Percentiles rank a stretch among this genome's conserved stretches.
Conservation (phyloP, 2,329 filamentous ascomycete genomes). For the Chrysoporthe cubensis region DNA sequence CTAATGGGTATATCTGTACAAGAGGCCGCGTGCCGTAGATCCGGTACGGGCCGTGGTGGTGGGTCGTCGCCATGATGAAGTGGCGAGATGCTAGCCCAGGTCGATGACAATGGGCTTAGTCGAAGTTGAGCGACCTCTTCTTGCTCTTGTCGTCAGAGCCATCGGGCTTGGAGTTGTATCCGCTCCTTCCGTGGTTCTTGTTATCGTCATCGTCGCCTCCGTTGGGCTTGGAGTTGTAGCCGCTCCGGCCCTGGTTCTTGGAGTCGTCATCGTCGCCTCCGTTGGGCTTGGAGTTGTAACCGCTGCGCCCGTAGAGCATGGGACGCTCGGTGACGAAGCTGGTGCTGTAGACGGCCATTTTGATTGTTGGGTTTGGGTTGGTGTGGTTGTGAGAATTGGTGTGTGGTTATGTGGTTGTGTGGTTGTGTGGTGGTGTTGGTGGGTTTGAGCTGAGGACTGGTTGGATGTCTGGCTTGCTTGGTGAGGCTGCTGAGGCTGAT, state of each 20-base stretch:
- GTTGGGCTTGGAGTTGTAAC: constrained; percentile 45
- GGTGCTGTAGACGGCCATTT: constrained; percentile 44
- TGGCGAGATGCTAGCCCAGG: constrained; percentile 18
- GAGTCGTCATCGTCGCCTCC: constrained; percentile 37
- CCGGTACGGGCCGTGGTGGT: constrained; percentile 13
- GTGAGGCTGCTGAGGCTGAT: constrained; percentile 33
- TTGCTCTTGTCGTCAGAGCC: constrained; percentile 35
- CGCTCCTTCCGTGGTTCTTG: constrained; percentile 48
- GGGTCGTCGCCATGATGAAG: constrained; percentile 12
- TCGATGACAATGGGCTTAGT: constrained; percentile 26
- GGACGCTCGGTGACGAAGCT: constrained; percentile 41
- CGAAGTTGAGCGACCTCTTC: constrained; percentile 35
- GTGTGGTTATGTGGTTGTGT: constrained; percentile 17
- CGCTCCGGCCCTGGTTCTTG: constrained; percentile 49
- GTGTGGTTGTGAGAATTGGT: constrained; percentile 14
- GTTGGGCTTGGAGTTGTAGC: constrained; percentile 45
- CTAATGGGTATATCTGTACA: constrained; percentile 22
- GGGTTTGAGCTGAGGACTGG: constrained; percentile 16
- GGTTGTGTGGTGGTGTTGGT: constrained; percentile 15
- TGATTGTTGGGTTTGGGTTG: constrained; percentile 30
- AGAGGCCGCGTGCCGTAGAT: constrained; percentile 8
- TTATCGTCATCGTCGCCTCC: constrained; percentile 36
- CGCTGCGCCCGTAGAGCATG: constrained; percentile 46
- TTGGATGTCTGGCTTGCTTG: constrained; percentile 25
- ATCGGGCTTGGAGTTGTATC: constrained; percentile 45